phyloP scores from a whole-genome alignment of 352 stramenopile genomes.

The Phytopythium sindhum region DNA sequence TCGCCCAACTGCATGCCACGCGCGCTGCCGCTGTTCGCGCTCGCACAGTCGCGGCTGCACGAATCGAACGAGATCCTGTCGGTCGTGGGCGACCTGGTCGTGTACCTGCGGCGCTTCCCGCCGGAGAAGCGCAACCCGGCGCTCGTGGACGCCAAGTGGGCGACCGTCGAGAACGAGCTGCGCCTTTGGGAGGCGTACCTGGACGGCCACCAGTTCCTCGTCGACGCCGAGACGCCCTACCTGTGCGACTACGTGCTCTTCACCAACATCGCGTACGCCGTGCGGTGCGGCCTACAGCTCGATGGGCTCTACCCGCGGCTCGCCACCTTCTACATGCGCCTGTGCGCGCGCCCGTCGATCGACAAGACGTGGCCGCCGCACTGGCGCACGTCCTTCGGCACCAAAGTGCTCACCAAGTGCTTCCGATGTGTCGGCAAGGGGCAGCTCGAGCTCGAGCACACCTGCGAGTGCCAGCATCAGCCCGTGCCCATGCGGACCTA shows the following conservation, averaged over 20 bases:
- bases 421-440: constrained; percentile 43
- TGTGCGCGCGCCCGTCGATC: constrained; percentile 67
- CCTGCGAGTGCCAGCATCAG: constrained; percentile 14
- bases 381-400: constrained; percentile 70
- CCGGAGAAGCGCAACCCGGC: constrained; percentile 46
- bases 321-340: constrained; percentile 73
- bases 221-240: constrained; percentile 56
- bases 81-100: constrained; percentile 74
- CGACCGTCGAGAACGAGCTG: constrained; percentile 61
- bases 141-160: constrained; percentile 72
- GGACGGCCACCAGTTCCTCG: constrained; percentile 55
- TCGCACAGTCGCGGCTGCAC: constrained; percentile 74
- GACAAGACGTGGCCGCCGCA: constrained; percentile 82
- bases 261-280: constrained; percentile 83
- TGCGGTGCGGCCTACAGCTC: constrained; percentile 80
- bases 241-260: constrained; percentile 83
- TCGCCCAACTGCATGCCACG: constrained; percentile 42
- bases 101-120: constrained; percentile 75
- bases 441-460: constrained; percentile 4
- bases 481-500: background rate
- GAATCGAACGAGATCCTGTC: constrained; percentile 85
- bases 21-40: constrained; percentile 46
- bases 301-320: constrained; percentile 76
- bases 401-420: constrained; percentile 81
- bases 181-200: constrained; percentile 79